These are phyloP conservation scores for Fusarium neocosmosporiellum DNA, from an alignment of 2,329 filamentous ascomycete genomes.

Conservation along the genomic window DNA sequence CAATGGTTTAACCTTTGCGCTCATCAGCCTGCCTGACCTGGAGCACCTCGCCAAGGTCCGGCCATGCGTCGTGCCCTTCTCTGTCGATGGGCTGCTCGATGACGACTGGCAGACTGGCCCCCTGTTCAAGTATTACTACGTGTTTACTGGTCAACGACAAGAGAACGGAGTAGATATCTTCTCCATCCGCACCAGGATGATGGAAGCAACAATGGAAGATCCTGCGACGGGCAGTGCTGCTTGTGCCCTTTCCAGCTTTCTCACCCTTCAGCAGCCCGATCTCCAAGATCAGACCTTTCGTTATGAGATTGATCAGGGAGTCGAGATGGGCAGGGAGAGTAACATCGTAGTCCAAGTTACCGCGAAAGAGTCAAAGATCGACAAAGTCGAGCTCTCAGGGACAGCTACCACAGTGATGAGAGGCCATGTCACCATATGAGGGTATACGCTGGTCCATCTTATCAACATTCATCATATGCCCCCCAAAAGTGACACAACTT, in stretches of 20 bases:
- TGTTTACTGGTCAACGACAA: conserved; percentile 51
- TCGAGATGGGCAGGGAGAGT: conserved; percentile 73
- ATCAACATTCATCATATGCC: neutral
- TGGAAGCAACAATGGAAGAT: conserved; percentile 65
- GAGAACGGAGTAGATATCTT: conserved; percentile 43
- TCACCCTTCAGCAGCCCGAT: conserved; percentile 57
- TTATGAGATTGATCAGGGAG: conserved; percentile 71
- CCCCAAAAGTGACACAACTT: conserved; percentile 5
- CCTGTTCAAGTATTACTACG: conserved; percentile 69
- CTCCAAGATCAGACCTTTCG: conserved; percentile 47
- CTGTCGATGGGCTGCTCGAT: conserved; percentile 55
- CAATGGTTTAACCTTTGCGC: conserved; percentile 78
- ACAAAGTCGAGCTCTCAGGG: conserved; percentile 48
- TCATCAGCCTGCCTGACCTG: conserved; percentile 70
- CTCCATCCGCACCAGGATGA: conserved; percentile 69
- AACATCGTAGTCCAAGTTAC: conserved; percentile 61
- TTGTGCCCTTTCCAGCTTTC: conserved; percentile 65
- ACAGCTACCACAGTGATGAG: conserved; percentile 51
- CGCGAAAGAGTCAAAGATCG: conserved; percentile 45
- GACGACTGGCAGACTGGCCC: conserved; percentile 67
- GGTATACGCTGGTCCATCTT: neutral
- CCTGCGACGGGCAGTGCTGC: conserved; percentile 73
- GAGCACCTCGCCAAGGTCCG: conserved; percentile 63
- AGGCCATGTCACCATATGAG: conserved; percentile 46
- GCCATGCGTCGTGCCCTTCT: conserved; percentile 49